Base-by-base conservation (phyloP, 805 yeast species). In the Myxozyma kluyveri region DNA sequence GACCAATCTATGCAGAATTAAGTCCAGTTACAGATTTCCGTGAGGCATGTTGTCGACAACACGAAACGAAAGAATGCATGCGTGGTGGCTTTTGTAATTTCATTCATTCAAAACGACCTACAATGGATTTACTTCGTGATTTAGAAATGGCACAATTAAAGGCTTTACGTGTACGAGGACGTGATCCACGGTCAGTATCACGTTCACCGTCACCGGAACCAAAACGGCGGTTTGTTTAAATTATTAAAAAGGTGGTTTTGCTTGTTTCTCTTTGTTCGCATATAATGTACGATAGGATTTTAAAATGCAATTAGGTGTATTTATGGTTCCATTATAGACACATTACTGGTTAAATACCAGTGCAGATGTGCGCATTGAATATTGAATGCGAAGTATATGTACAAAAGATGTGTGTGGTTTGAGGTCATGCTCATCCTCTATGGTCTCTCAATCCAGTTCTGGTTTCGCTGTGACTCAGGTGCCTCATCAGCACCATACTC, bases 1-100 rank as follows among this genome's bases (percentile, higher is more conserved):
- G 82, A 49, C 98, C 97, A 0, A 80, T 90, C 0, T 85, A 81
- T 65, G 81, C 88, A 63, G 93, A 87, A 62, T 72, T 87, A 24
- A 79, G 88, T 22, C 93, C 96, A 12, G 90, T 87, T 18, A 68
- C 76, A 2, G 81, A 77, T 63, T 80, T 86, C 60, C 72, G 75
- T 41, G 93, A 84, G 49, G 85, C 95, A 10, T 75, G 80, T 49
- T 90, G 98, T 65, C 74, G 87, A 37, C 84, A 84, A 39, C 83
- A 84, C 63, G 87, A 83, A 35, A 68, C 73, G 1, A 69, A 74
- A 22, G 71, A 70, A 12, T 90, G 98, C 65, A 78, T 75, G n/a
- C 76, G 97, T 65, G 91, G 89, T 1, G 86, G 83, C 29, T 77
- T 79, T 63, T 90, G 98, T 69, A 90, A 90, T 67, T 89, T 86